phyloP scores from a whole-genome alignment of 768 basidiomycete species.

The Mycena vulgaris region DNA sequence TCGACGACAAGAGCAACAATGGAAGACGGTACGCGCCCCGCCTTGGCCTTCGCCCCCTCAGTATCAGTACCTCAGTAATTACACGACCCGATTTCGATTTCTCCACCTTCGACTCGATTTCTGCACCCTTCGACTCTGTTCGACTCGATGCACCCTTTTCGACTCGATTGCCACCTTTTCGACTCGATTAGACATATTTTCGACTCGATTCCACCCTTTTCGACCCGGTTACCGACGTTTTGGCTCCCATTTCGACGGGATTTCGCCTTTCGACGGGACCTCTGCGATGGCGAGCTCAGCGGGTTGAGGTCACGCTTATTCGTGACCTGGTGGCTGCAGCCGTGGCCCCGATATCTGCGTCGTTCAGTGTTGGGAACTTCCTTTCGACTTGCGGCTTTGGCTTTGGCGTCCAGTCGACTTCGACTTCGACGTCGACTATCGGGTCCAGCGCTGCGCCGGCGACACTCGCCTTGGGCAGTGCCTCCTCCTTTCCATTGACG shows the following conservation, averaged over 20 bases:
- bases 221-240: slow-evolving; percentile 1
- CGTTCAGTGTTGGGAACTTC: too few species aligned
- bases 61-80: slow-evolving; percentile 20
- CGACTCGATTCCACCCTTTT: neutral
- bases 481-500: too few species aligned
- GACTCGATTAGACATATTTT: slow-evolving; percentile 19
- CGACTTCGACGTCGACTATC: too few species aligned
- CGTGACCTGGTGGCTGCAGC: too few species aligned
- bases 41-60: slow-evolving; percentile 3
- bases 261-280: slow-evolving; percentile 4
- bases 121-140: slow-evolving; percentile 1
- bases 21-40: slow-evolving; percentile 34
- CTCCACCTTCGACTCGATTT: slow-evolving; percentile 14
- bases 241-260: neutral
- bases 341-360: too few species aligned
- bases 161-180: slow-evolving; percentile 19
- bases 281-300: too few species aligned
- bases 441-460: too few species aligned
- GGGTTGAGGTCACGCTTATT: too few species aligned
- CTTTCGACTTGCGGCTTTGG: too few species aligned
- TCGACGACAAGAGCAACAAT: slow-evolving; percentile 6
- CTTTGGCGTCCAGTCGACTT: too few species aligned
- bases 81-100: neutral
- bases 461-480: too few species aligned
- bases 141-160: neutral